A percentile compares a stretch with the other conserved stretches of the same genome.
Evolutionary conservation across 2,329 filamentous ascomycete species (phyloP).

Genomic region (Chalara sp.): DNA sequence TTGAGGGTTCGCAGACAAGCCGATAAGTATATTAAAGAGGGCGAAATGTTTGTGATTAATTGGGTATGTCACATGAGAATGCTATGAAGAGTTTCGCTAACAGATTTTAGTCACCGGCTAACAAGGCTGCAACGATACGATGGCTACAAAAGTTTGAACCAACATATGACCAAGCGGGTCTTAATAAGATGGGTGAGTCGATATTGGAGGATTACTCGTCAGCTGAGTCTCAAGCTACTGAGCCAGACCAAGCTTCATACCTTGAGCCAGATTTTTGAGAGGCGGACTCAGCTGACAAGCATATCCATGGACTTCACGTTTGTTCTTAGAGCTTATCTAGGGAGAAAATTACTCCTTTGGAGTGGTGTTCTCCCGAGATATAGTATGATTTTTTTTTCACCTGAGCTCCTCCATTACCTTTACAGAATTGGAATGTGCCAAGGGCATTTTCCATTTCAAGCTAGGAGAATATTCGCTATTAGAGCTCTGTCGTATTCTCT

Average conservation of each 20-base stretch:
- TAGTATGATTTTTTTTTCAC: too few relatives aligned
- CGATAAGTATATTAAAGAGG: constrained; percentile 87
- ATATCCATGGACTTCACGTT: too few relatives aligned
- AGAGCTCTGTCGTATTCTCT: too few relatives aligned
- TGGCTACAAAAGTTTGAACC: constrained; percentile 62
- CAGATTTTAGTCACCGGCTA: constrained; percentile 50
- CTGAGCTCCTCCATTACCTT: too few relatives aligned
- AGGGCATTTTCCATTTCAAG: too few relatives aligned
- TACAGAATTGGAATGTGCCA: too few relatives aligned
- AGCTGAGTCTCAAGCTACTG: neutral
- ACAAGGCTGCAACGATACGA: constrained; percentile 64
- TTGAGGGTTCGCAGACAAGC: constrained; percentile 87
- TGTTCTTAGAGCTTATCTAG: too few relatives aligned
- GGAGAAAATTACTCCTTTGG: too few relatives aligned
- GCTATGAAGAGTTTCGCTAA: constrained; percentile 7
- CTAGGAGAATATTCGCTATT: too few relatives aligned
- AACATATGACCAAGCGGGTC: constrained; percentile 63
- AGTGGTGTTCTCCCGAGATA: too few relatives aligned
- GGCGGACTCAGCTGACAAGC: too few relatives aligned
- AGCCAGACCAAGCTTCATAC: neutral
- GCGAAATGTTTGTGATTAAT: constrained; percentile 81
- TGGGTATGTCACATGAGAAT: constrained; percentile 63
- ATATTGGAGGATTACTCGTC: neutral
- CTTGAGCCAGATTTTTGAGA: too few relatives aligned
- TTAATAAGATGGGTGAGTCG: neutral